Base-by-base conservation (phyloP, 192 early-diverging fungal species). In the Umbelopsis isabellina region DNA sequence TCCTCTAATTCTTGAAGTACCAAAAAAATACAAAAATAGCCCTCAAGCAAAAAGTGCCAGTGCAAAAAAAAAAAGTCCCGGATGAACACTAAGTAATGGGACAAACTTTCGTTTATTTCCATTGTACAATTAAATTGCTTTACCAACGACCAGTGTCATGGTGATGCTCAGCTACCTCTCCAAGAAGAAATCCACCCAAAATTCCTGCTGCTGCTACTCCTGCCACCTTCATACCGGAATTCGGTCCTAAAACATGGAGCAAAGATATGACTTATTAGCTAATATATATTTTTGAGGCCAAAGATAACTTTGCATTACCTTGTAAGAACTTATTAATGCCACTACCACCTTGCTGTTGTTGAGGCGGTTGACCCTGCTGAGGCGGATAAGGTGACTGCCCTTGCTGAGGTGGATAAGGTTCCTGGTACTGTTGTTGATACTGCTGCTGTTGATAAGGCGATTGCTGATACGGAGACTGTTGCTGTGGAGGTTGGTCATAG, bases 131-230 rank as follows among this genome's bases (percentile, higher is more conserved):
- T 25, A 16, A 1, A 16, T 10, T 16, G 10, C 6, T 61, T 61
- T 25, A 61, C 55, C 55, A 61, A 30, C 55, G 55, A 13, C 55
- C 55, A 61, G 55, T 61, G 37, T 61, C 55, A 61, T 61, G 55
- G 33, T 61, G 55, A 12, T 61, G 55, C 16, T 61, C 55, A 12
- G 33, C 55, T 16, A 61, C 30, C 33, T 61, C 55, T 61, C 55
- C 55, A 15, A 61, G 25, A 16, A 61, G 15, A 11, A 61, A 61
- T 2, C 55, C 11, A 35, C 18, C 45, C 70, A 66, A 44, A 30
- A 48, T n/a, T 35, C 46, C 46, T 21, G 65, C 45, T 18, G 44
- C 45, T 15, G 44, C 44, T 3, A 80, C 21, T 22, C 61, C 35
- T 18, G 55, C n/a, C 13, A 23, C 16, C 46, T 50, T 48, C 53